These are phyloP conservation scores for Tricholoma hemisulphureum DNA, from an alignment of 768 basidiomycete species.

Conservation along the genomic window DNA sequence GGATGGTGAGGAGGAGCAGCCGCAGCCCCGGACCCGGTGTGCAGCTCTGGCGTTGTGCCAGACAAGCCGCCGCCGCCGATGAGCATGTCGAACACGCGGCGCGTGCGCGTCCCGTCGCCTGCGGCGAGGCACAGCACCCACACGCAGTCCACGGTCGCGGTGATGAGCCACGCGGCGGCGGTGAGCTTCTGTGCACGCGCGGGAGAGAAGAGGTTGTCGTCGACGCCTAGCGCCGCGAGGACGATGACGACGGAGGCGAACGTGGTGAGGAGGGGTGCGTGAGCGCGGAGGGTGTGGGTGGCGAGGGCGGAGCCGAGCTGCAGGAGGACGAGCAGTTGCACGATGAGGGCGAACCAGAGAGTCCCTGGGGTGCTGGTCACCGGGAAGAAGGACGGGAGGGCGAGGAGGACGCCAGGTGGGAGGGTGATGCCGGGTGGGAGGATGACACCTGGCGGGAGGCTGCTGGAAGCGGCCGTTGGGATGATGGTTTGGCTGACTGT, in stretches of 20 bases:
- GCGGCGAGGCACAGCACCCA: conserved; percentile 1
- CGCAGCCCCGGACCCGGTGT: no score
- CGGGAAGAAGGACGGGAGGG: neutral
- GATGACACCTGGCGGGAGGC: neutral
- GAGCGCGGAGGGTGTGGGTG: neutral
- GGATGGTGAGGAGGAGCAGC: no score
- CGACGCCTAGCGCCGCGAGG: neutral
- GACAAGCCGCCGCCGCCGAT: neutral
- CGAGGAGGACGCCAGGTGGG: neutral
- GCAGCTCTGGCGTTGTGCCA: no score
- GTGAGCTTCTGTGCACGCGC: neutral
- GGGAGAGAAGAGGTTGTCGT: neutral
- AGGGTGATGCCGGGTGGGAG: neutral
- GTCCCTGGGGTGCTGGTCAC: neutral
- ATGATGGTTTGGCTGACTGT: neutral
- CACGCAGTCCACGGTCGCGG: neutral
- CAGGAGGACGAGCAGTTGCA: neutral
- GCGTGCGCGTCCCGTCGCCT: neutral
- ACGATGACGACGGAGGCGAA: conserved; percentile 3
- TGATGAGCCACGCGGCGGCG: conserved; percentile 1
- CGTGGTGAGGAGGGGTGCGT: neutral
- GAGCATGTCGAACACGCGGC: neutral
- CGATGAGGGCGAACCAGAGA: conserved; percentile 1
- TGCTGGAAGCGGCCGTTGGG: neutral
- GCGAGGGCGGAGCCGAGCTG: neutral